phyloP scores from a whole-genome alignment of 495 filamentous ascomycete species.

The Cudoniella acicularis region DNA sequence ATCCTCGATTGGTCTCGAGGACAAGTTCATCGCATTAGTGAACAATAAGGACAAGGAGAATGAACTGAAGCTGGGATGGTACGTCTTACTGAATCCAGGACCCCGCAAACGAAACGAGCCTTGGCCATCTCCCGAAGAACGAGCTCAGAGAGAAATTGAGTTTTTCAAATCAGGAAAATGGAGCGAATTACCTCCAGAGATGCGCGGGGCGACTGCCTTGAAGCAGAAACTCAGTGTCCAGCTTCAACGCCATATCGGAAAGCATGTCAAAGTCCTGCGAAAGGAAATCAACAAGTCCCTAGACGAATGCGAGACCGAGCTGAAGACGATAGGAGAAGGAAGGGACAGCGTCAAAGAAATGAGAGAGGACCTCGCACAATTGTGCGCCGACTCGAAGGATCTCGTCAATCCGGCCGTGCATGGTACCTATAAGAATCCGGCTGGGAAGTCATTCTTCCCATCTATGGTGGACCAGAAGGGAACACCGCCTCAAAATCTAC shows the following conservation, averaged over 20 bases:
- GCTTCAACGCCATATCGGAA: constrained; percentile 36
- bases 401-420: constrained; percentile 38
- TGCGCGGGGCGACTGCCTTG: constrained; percentile 32
- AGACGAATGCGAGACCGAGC: constrained; percentile 35
- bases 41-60: constrained; percentile 52
- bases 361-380: constrained; percentile 36
- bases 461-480: constrained; percentile 32
- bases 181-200: constrained; percentile 30
- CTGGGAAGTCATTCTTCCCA: constrained; percentile 36
- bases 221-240: constrained; percentile 35
- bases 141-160: constrained; percentile 25
- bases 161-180: constrained; percentile 42
- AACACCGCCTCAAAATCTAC: constrained; percentile 38
- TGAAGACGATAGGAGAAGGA: constrained; percentile 33
- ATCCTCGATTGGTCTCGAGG: constrained; percentile 51
- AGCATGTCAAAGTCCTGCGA: constrained; percentile 31
- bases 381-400: constrained; percentile 35
- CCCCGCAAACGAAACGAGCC: constrained; percentile 34
- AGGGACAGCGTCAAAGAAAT: constrained; percentile 37
- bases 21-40: constrained; percentile 51
- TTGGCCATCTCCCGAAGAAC: constrained; percentile 31
- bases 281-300: constrained; percentile 35
- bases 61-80: constrained; percentile 59
- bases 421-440: constrained; percentile 39
- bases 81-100: constrained; percentile 53